Conservation (phyloP, 352 stramenopile species). For the Phytophthora melonis region DNA sequence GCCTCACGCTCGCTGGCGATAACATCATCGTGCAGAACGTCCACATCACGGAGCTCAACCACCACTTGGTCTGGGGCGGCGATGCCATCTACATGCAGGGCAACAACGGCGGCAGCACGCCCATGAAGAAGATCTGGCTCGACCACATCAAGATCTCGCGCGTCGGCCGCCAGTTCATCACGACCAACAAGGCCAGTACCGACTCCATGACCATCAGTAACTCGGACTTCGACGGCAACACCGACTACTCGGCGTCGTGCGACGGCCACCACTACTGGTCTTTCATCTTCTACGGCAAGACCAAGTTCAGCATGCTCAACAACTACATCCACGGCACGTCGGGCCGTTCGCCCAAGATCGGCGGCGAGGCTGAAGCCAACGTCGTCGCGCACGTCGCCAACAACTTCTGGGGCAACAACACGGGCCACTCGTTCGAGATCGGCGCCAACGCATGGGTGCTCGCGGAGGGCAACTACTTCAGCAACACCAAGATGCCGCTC, state of each 20-base stretch:
- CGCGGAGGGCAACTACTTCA: constrained; percentile 53
- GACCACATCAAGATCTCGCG: constrained; percentile 34
- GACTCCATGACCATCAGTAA: constrained; percentile 61
- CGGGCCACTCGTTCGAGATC: constrained; percentile 39
- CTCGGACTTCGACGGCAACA: constrained; percentile 58
- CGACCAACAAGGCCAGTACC: constrained; percentile 39
- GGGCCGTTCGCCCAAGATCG: constrained; percentile 36
- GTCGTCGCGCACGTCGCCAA: constrained; percentile 45
- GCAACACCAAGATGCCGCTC: constrained; percentile 35
- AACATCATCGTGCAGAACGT: too few relatives aligned
- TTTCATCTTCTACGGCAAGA: constrained; percentile 30
- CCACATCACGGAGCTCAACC: too few relatives aligned
- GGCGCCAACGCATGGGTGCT: constrained; percentile 33
- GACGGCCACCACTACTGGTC: constrained; percentile 55
- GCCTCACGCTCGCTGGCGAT: too few relatives aligned
- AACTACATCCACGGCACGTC: constrained; percentile 50
- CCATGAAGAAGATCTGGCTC: constrained; percentile 45
- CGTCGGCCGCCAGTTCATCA: constrained; percentile 47
- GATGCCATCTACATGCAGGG: too few relatives aligned
- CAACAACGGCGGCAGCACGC: too few relatives aligned
- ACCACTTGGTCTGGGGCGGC: too few relatives aligned
- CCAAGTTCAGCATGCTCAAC: constrained; percentile 31
- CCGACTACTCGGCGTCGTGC: constrained; percentile 44
- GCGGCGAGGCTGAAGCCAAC: constrained; percentile 20
- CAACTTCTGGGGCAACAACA: constrained; percentile 56